A percentile compares a stretch with the other conserved stretches of the same genome.
Conservation (phyloP, 2,329 filamentous ascomycete genomes). For the Colletotrichum navitas region DNA sequence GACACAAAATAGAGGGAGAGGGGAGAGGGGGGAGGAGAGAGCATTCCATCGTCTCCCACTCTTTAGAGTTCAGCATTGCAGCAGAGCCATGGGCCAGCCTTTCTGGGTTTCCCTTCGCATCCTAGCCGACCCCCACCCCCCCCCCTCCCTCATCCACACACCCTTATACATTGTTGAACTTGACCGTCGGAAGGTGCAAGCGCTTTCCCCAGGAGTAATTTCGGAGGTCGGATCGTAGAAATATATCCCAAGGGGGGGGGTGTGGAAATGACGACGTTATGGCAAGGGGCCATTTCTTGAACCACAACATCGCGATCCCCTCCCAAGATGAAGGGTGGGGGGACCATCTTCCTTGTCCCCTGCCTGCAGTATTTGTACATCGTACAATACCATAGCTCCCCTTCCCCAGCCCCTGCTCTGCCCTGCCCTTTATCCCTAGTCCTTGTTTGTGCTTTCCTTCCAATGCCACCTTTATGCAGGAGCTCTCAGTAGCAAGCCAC, state of each 20-base stretch:
- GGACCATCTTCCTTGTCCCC: conserved; percentile 20
- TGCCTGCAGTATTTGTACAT: conserved; percentile 7
- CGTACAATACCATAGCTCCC: not conserved
- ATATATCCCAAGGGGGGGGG: conserved; percentile 12
- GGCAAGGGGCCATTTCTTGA: conserved; percentile 18
- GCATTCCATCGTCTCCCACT: conserved; percentile 24
- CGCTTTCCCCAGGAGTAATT: conserved; percentile 36
- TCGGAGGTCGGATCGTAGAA: conserved; percentile 34
- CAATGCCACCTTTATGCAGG: conserved; percentile 27
- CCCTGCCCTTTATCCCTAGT: not conserved
- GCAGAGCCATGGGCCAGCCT: conserved; percentile 16
- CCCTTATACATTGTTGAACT: conserved; percentile 11
- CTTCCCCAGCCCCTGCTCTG: not conserved
- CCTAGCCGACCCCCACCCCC: not conserved
- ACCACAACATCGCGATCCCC: conserved; percentile 18
- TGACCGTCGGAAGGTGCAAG: conserved; percentile 33
- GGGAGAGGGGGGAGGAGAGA: not conserved
- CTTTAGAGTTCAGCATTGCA: conserved; percentile 39
- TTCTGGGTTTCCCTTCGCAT: not conserved
- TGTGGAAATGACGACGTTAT: conserved; percentile 29
- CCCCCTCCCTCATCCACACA: not conserved
- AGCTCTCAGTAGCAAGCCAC: conserved; percentile 11
- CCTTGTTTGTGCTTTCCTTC: conserved; percentile 7
- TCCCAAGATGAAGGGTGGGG: not conserved
- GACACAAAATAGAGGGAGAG: not conserved